phyloP scores from a whole-genome alignment of 768 basidiomycete species.

The Phanerochaete sordida region DNA sequence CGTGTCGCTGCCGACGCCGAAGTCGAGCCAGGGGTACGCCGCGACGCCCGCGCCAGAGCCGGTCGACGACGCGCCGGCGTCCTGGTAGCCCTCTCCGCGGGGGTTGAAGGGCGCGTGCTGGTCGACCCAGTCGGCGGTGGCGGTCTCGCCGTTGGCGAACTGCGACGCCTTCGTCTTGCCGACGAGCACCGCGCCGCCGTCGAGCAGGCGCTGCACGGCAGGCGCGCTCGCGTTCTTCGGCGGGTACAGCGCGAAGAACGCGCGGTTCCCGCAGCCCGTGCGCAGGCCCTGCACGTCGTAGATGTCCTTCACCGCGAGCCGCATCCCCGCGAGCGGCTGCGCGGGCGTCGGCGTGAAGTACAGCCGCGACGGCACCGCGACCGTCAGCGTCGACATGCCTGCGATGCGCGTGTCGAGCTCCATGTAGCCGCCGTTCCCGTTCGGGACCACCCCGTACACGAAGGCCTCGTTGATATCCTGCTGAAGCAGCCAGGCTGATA shows the following conservation, averaged over 20 bases:
- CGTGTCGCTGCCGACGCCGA: constrained; percentile 27
- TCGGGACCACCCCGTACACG: constrained; percentile 39
- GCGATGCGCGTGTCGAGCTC: constrained; percentile 19
- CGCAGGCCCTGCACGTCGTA: constrained; percentile 34
- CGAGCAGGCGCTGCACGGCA: constrained; percentile 41
- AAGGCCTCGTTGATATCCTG: constrained; percentile 43
- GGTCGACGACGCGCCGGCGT: constrained; percentile 26
- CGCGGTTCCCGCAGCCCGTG: constrained; percentile 35
- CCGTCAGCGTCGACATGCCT: constrained; percentile 24
- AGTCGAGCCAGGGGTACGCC: constrained; percentile 27
- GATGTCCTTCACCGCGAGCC: constrained; percentile 49
- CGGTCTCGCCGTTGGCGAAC: constrained; percentile 43
- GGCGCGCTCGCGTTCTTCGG: constrained; percentile 33
- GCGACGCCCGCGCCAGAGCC: constrained; percentile 24
- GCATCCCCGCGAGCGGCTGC: constrained; percentile 40
- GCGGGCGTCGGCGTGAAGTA: constrained; percentile 27
- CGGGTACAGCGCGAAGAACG: constrained; percentile 32
- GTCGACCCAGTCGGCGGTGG: constrained; percentile 30
- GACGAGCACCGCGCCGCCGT: constrained; percentile 47
- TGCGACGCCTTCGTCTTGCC: constrained; percentile 53
- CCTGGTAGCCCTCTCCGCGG: constrained; percentile 29
- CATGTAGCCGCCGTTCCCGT: constrained; percentile 28
- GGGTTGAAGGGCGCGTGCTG: constrained; percentile 28
- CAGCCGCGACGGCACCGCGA: constrained; percentile 49
- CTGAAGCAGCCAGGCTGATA: constrained; percentile 34